Conservation (phyloP, 73 alveolate genomes). For the Paramecium sexaurelia region DNA sequence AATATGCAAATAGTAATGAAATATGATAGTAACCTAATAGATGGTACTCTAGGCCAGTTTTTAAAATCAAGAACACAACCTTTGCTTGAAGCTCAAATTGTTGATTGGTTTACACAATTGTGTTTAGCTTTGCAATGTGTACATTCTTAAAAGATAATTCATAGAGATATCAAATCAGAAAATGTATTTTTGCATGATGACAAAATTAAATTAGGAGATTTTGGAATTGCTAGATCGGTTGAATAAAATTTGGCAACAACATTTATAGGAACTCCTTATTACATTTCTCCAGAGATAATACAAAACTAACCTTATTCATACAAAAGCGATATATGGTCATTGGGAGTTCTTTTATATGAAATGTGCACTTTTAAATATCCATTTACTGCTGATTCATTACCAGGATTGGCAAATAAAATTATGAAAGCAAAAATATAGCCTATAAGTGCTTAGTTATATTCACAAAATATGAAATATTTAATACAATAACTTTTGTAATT, state of each 20-base stretch:
- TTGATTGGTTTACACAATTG: conserved; percentile 71
- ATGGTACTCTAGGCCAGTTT: conserved; percentile 28
- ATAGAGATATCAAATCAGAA: conserved; percentile 71
- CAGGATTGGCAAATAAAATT: conserved; percentile 40
- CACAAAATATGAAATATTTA: conserved; percentile 41
- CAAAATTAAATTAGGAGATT: conserved; percentile 70
- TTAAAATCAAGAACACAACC: conserved; percentile 15
- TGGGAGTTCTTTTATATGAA: conserved; percentile 67
- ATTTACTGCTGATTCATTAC: conserved; percentile 41
- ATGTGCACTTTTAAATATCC: conserved; percentile 66
- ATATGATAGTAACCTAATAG: background rate
- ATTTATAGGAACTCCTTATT: conserved; percentile 74
- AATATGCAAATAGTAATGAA: conserved; percentile 79
- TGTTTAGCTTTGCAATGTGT: conserved; percentile 71
- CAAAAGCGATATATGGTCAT: conserved; percentile 65
- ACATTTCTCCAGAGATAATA: conserved; percentile 71
- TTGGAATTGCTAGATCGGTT: conserved; percentile 61
- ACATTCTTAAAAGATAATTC: conserved; percentile 69
- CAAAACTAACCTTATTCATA: conserved; percentile 59
- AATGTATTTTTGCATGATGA: conserved; percentile 67
- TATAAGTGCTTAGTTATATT: conserved; percentile 20
- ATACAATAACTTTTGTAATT: background rate
- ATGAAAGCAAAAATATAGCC: conserved; percentile 50
- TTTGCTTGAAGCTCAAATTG: conserved; percentile 26
- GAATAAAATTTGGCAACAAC: background rate